Conservation (phyloP, 345 rosid genomes). For the Brassica carinata region DNA sequence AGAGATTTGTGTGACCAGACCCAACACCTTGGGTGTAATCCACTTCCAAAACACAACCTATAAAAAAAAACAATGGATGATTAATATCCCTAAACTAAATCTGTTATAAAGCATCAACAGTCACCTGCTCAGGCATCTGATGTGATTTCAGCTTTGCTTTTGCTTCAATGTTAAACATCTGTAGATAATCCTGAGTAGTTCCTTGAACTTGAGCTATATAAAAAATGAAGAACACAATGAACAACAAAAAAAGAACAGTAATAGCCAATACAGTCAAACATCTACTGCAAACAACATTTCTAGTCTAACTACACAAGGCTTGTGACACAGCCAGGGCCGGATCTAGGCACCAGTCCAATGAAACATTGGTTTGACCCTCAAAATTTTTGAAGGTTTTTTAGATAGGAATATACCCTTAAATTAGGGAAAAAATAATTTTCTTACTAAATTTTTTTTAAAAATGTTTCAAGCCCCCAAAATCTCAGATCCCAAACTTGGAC, state of each 20-base stretch:
- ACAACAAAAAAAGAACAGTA: background rate
- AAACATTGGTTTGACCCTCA: no score
- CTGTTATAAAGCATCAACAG: conserved; percentile 11
- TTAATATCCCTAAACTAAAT: background rate
- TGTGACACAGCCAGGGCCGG: no score
- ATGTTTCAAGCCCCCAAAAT: no score
- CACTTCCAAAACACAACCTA: conserved; percentile 99
- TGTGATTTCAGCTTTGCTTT: conserved; percentile 90
- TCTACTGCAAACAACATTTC: conserved; percentile 5
- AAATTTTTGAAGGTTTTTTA: no score
- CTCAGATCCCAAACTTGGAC: no score
- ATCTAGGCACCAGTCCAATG: no score
- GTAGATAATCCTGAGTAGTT: conserved; percentile 95
- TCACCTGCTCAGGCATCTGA: conserved; percentile 99
- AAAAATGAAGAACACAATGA: conserved; percentile 20
- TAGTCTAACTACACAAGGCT: background rate
- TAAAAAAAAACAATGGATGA: conserved; percentile 10
- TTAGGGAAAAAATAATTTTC: no score
- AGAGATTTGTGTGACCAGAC: conserved; percentile 82
- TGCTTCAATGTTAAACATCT: conserved; percentile 97
- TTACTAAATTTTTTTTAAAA: no score
- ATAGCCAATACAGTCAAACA: background rate
- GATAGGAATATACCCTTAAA: no score
- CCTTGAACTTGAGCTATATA: conserved; percentile 92
- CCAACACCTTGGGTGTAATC: conserved; percentile 92